These are phyloP conservation scores for Penicillium riverlandense DNA, from an alignment of 495 filamentous ascomycete species.

Conservation along the genomic window DNA sequence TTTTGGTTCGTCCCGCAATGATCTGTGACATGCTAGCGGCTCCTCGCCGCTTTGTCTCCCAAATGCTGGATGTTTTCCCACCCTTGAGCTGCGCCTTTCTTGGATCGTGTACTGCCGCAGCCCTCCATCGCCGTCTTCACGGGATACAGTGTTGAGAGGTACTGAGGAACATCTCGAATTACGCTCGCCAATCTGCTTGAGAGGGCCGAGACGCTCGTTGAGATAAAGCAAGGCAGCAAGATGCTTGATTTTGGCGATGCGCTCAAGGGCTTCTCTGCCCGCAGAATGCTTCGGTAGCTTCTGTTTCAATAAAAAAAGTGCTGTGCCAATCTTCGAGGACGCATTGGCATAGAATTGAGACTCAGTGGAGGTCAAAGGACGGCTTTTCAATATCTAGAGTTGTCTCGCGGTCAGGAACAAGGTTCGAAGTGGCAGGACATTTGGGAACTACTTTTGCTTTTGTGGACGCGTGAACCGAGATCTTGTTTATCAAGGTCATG, in stretches of 20 bases:
- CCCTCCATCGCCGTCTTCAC: not conserved
- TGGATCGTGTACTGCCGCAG: not conserved
- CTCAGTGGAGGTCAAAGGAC: not conserved
- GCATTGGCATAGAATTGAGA: not conserved
- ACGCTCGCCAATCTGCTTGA: not conserved
- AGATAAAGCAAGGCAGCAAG: slow-evolving; percentile 12
- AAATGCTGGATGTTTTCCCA: not conserved
- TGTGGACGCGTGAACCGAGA: slow-evolving; percentile 2
- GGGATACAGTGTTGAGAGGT: not conserved
- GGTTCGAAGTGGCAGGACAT: not conserved
- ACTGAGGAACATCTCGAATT: not conserved
- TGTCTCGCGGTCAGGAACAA: not conserved
- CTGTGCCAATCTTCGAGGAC: not conserved
- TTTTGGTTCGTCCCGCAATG: not conserved
- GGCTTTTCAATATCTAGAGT: not conserved
- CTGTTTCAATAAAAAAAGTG: slow-evolving; percentile 5
- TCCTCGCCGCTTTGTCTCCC: not conserved
- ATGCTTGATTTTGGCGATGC: slow-evolving; percentile 9
- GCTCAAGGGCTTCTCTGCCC: slow-evolving; percentile 3
- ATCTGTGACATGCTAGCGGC: not conserved
- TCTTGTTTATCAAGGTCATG: slow-evolving; percentile 9
- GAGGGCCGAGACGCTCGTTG: slow-evolving; percentile 1
- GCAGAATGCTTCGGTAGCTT: slow-evolving; percentile 2
- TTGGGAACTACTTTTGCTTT: slow-evolving; percentile 1
- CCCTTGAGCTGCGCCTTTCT: not conserved